Evolutionary conservation across 495 filamentous ascomycete genomes (phyloP).

Genomic region (Daldinia decipiens): DNA sequence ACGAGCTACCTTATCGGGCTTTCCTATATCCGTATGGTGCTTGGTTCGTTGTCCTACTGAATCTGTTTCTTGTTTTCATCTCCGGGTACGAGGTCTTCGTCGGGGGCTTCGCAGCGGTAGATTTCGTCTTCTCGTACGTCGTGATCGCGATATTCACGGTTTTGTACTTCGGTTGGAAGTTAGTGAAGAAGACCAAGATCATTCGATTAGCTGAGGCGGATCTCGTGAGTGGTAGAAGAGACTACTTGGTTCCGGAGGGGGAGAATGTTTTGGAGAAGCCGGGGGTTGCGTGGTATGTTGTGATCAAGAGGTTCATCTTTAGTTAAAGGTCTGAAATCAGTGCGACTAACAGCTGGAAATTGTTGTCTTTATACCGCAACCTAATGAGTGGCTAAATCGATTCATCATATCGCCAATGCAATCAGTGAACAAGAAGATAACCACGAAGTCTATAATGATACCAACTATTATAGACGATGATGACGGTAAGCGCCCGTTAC

Average conservation of each 20-base stretch:
- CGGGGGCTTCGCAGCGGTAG: slow-evolving; percentile 63
- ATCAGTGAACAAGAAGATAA: too few species aligned
- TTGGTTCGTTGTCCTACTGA: slow-evolving; percentile 24
- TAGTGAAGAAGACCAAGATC: neutral
- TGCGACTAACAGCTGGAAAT: too few species aligned
- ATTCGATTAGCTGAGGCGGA: neutral
- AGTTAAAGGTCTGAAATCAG: neutral
- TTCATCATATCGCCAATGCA: too few species aligned
- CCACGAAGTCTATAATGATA: too few species aligned
- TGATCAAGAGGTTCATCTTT: neutral
- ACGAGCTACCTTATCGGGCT: neutral
- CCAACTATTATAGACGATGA: too few species aligned
- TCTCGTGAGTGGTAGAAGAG: neutral
- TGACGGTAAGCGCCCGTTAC: too few species aligned
- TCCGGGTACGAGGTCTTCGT: slow-evolving; percentile 54
- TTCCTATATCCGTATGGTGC: neutral
- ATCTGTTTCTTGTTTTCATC: slow-evolving; percentile 63
- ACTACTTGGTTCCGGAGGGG: neutral
- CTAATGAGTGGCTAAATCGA: too few species aligned
- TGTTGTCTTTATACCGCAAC: too few species aligned
- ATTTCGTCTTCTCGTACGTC: slow-evolving; percentile 58
- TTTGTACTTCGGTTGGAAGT: slow-evolving; percentile 56
- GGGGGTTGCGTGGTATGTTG: neutral
- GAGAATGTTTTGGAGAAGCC: neutral
- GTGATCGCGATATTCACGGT: slow-evolving; percentile 66